Base-by-base conservation (phyloP, 805 yeast genomes). In the Novakomyces olei region DNA sequence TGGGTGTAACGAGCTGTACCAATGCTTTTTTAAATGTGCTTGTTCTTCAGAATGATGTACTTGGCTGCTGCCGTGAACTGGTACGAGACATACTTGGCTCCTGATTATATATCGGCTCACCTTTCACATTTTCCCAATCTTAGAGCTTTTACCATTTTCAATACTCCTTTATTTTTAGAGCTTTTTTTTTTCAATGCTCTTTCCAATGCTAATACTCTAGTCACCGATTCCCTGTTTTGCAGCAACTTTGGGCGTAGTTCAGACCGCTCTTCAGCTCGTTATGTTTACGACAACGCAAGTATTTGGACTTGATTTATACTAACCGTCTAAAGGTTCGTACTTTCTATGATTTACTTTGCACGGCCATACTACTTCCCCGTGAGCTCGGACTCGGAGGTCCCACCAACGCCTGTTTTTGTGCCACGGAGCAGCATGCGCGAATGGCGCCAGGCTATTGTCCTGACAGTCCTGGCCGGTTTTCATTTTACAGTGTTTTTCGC, bases 1-100 rank as follows among this genome's bases (percentile, higher is more conserved):
- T 80, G 26, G 88, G 88, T 3, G 65, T 73, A 4, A 49, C 72
- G 30, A 67, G 83, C 15, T 71, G 77, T n/a, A 52, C 71, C 19
- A 63, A 72, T 43, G 69, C 85, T 0, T 51, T 72, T 31, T 58
- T 74, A 14, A 80, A 80, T 44, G 63, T 79, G 30, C 48, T 71
- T 4, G 50, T 78, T 20, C 59, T 78, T 8, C 65, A 76, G 4
- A 51, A 65, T 12, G 61, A 67, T 0, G 76, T 80, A 0, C 47
- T 77, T 19, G 49, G 58, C 19, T 79, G 93, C 48, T 72, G 85
- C 43, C 39, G 47, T 2, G 49, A 41, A 12, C 37, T 47, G 37
- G 35, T 45, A 37, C 42, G 53, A 8, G 27, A 7, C 40, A 26
- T 32, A 24, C 55, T 43, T 22, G 6, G 12, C 4, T 5, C 5